A percentile compares a stretch with the other conserved stretches of the same genome.
These are phyloP conservation scores for Celoporthe dispersa DNA, from an alignment of 2,329 filamentous ascomycete species.

Conservation along the genomic window DNA sequence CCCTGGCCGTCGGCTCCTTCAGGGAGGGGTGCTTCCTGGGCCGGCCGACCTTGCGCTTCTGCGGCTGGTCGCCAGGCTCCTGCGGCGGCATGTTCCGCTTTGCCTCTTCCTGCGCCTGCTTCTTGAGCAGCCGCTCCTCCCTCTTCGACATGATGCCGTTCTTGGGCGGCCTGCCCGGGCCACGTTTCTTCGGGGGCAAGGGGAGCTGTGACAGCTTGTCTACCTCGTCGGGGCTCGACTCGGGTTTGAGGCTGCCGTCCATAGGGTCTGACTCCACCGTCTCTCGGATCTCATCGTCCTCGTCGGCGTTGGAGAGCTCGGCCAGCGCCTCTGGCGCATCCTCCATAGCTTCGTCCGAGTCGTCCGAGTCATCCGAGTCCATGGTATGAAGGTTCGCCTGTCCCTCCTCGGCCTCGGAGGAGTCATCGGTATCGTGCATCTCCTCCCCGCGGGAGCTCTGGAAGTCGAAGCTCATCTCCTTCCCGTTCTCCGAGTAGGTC, in stretches of 20 bases:
- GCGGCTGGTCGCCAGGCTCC: slow-evolving; percentile 52
- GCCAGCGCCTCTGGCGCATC: slow-evolving; percentile 33
- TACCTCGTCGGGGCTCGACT: slow-evolving; percentile 38
- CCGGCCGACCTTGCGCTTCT: slow-evolving; percentile 68
- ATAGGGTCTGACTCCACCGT: slow-evolving; percentile 39
- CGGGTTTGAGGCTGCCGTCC: slow-evolving; percentile 35
- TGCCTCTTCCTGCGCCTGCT: slow-evolving; percentile 56
- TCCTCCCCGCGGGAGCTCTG: slow-evolving; percentile 65
- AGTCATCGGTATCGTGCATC: slow-evolving; percentile 59
- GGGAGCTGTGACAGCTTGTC: slow-evolving; percentile 31
- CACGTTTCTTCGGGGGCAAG: slow-evolving; percentile 67
- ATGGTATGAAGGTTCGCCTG: background rate
- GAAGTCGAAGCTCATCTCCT: slow-evolving; percentile 76
- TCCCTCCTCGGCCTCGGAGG: background rate
- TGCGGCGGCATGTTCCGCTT: slow-evolving; percentile 56
- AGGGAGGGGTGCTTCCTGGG: slow-evolving; percentile 66
- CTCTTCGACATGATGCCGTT: slow-evolving; percentile 84
- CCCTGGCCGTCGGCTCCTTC: slow-evolving; percentile 58
- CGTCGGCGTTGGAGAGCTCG: slow-evolving; percentile 36
- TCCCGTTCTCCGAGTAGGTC: slow-evolving; percentile 60
- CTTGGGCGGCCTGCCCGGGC: slow-evolving; percentile 80
- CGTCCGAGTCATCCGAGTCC: slow-evolving; percentile 33
- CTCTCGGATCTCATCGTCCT: slow-evolving; percentile 38
- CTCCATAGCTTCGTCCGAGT: slow-evolving; percentile 35
- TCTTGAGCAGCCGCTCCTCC: slow-evolving; percentile 68